These are phyloP conservation scores for Moricandia arvensis DNA, from an alignment of 345 rosid genomes.

Conservation along the genomic window DNA sequence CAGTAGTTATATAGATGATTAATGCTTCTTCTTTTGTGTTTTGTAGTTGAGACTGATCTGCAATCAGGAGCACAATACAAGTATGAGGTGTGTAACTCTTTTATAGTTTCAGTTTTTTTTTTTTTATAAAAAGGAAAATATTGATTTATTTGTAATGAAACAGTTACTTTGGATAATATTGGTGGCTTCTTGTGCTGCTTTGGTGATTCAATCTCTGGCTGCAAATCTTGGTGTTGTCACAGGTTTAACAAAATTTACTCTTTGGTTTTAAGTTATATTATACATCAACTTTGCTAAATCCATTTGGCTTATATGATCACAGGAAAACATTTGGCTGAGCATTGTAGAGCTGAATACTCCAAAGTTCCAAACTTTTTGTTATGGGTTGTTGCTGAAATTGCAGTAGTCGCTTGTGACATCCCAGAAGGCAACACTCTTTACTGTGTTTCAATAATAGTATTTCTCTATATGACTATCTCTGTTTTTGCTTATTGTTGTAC, in stretches of 20 bases:
- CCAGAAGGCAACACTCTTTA: conserved; percentile 67
- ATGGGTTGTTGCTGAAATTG: conserved; percentile 88
- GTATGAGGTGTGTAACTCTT: conserved; percentile 57
- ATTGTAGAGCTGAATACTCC: conserved; percentile 79
- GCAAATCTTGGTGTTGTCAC: conserved; percentile 98
- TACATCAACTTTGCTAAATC: not conserved
- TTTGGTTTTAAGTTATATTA: not conserved
- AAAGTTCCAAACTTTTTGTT: conserved; percentile 69
- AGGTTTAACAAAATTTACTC: conserved; percentile 35
- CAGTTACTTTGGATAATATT: conserved; percentile 95
- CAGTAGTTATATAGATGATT: not conserved
- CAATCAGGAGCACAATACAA: conserved; percentile 88
- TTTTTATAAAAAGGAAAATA: not conserved
- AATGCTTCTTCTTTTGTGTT: conserved; percentile 16
- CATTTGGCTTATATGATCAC: not conserved
- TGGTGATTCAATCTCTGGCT: conserved; percentile 84
- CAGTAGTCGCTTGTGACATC: conserved; percentile 94
- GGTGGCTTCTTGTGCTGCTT: conserved; percentile 91
- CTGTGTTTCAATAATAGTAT: not conserved
- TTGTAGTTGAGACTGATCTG: conserved; percentile 92
- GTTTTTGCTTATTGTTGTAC: not conserved
- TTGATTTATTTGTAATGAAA: not conserved
- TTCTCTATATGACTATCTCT: not conserved
- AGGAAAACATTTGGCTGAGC: conserved; percentile 97
- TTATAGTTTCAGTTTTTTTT: not conserved